A percentile compares a stretch with the other conserved stretches of the same genome.
These are phyloP conservation scores for Digitaria exilis DNA, from an alignment of 202 grass and related monocot genomes.

Conservation along the genomic window DNA sequence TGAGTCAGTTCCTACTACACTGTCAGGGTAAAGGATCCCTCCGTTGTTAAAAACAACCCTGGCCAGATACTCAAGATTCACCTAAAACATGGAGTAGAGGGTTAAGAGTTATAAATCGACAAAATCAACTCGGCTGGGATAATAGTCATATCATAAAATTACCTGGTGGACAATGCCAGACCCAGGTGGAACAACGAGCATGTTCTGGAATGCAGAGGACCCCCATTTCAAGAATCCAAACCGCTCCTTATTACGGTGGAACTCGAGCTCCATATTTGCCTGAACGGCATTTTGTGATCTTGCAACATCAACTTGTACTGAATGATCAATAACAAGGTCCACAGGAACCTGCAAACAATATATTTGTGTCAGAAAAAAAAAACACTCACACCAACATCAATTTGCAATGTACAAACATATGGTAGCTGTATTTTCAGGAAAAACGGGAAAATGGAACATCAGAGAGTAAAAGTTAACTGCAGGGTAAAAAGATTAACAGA, in stretches of 20 bases:
- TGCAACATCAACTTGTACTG: conserved; percentile 90
- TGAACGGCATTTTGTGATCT: conserved; percentile 78
- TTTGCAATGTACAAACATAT: background rate
- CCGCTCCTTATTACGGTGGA: conserved; percentile 80
- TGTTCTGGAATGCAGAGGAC: conserved; percentile 84
- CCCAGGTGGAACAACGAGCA: conserved; percentile 95
- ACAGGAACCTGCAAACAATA: conserved; percentile 71
- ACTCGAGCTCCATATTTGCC: conserved; percentile 84
- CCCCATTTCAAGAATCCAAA: conserved; percentile 95
- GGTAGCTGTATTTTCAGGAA: conserved; percentile 3
- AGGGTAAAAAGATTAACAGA: background rate
- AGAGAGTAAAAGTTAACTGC: background rate
- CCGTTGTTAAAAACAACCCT: conserved; percentile 90
- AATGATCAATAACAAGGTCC: conserved; percentile 88
- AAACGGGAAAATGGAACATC: conserved; percentile 17
- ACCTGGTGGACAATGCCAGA: conserved; percentile 98
- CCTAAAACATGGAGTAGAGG: conserved; percentile 46
- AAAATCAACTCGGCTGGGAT: background rate
- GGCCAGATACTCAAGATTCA: conserved; percentile 96
- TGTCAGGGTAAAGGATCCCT: conserved; percentile 93
- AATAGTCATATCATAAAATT: conserved; percentile 26
- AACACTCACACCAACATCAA: background rate
- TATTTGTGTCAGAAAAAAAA: conserved; percentile 33
- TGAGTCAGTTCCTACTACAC: conserved; percentile 91
- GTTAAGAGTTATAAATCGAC: conserved; percentile 18